Conservation (phyloP, 768 basidiomycete species). For the Mrakia gelida region DNA sequence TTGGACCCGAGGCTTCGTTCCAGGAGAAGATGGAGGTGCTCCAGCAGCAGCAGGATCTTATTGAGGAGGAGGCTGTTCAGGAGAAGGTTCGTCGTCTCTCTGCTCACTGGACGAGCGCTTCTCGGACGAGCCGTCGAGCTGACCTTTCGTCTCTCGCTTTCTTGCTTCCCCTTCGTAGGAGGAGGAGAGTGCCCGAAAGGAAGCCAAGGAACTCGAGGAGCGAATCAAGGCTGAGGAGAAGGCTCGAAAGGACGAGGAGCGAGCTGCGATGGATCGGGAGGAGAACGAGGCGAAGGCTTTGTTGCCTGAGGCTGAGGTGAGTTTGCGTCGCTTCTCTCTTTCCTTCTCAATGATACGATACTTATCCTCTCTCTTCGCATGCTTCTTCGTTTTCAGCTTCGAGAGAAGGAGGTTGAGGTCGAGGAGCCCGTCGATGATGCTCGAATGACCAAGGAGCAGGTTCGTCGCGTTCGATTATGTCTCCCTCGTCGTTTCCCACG, state of each 20-base stretch:
- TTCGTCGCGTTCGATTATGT: slow-evolving; percentile 86
- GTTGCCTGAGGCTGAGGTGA: slow-evolving; percentile 84
- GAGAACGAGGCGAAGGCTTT: slow-evolving; percentile 42
- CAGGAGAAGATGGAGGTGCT: slow-evolving; percentile 97
- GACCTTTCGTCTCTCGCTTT: not conserved
- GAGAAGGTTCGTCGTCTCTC: slow-evolving; percentile 56
- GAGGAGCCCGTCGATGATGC: slow-evolving; percentile 52
- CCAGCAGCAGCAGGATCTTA: slow-evolving; percentile 97
- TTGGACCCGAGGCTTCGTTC: slow-evolving; percentile 82
- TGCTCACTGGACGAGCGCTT: not conserved
- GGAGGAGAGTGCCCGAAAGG: slow-evolving; percentile 47
- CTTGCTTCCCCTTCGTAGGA: slow-evolving; percentile 35
- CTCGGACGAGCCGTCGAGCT: not conserved
- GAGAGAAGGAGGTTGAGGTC: slow-evolving; percentile 30
- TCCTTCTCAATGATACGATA: not conserved
- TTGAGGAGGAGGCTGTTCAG: slow-evolving; percentile 98
- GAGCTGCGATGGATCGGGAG: slow-evolving; percentile 8
- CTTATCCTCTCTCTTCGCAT: slow-evolving; percentile 9
- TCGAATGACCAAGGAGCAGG: slow-evolving; percentile 95
- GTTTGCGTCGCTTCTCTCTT: slow-evolving; percentile 25
- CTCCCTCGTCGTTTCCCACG: slow-evolving; percentile 82
- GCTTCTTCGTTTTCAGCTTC: slow-evolving; percentile 32
- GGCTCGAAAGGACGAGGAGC: slow-evolving; percentile 55
- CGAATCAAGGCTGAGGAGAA: slow-evolving; percentile 56
- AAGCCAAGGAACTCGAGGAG: slow-evolving; percentile 73